These are phyloP conservation scores for Aspergillus homomorphus DNA, from an alignment of 495 filamentous ascomycete species.

Conservation along the genomic window DNA sequence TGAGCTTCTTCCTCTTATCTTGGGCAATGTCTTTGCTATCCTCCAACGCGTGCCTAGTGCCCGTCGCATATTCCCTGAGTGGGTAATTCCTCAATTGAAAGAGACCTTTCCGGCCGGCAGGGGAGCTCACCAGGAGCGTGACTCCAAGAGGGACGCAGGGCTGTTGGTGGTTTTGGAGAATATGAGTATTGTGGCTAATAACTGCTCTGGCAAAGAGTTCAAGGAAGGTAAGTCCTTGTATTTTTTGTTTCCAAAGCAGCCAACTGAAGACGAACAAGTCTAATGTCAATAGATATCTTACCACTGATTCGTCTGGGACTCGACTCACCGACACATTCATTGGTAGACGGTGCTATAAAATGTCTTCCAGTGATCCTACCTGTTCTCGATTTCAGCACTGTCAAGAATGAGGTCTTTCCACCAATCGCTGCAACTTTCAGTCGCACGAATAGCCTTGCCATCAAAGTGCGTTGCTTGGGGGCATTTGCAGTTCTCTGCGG, in stretches of 20 bases:
- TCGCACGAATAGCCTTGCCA: conserved; percentile 85
- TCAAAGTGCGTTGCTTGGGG: conserved; percentile 88
- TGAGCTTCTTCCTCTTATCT: conserved; percentile 74
- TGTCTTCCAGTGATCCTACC: conserved; percentile 71
- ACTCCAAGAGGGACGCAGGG: conserved; percentile 81
- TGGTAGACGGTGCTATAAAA: conserved; percentile 80
- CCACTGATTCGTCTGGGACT: conserved; percentile 78
- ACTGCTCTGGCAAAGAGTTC: conserved; percentile 86
- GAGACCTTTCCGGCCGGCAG: conserved; percentile 70
- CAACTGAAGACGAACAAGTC: background rate
- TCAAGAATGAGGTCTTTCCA: conserved; percentile 94
- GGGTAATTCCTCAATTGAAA: conserved; percentile 76
- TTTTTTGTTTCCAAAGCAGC: background rate
- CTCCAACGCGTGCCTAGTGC: conserved; percentile 70
- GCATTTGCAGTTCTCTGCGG: conserved; percentile 89
- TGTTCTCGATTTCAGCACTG: conserved; percentile 88
- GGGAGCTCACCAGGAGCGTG: conserved; percentile 57
- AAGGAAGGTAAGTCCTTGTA: conserved; percentile 69
- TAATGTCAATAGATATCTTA: conserved; percentile 62
- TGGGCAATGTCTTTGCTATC: conserved; percentile 90
- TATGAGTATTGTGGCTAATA: conserved; percentile 66
- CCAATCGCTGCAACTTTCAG: conserved; percentile 85
- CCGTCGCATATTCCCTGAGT: conserved; percentile 73
- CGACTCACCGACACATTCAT: conserved; percentile 80
- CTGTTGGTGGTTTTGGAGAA: conserved; percentile 87